phyloP scores from a whole-genome alignment of 192 early-diverging fungal genomes.

The Gonapodya prolifera region DNA sequence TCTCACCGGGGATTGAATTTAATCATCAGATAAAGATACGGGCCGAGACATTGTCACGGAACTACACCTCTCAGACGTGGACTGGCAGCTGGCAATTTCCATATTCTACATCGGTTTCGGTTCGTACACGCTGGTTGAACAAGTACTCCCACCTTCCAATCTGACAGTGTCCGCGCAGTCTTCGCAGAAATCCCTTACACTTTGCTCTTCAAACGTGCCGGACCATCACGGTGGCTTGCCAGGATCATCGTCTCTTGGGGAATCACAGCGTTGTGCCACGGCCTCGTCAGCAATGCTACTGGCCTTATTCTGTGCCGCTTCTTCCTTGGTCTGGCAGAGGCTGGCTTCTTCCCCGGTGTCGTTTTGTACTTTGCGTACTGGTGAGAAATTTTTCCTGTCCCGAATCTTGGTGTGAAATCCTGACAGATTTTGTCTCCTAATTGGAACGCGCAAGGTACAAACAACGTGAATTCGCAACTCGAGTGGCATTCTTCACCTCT shows the following conservation, averaged over 20 bases:
- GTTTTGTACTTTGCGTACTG: slow-evolving; percentile 28
- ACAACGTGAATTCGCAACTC: slow-evolving; percentile 21
- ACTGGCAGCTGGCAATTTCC: not conserved
- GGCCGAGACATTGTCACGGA: not conserved
- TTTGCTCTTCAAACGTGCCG: not conserved
- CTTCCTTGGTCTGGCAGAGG: slow-evolving; percentile 16
- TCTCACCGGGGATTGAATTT: too few relatives aligned
- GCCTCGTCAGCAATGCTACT: slow-evolving; percentile 1
- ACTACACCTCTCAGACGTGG: not conserved
- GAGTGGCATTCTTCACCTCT: slow-evolving; percentile 30
- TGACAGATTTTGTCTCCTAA: too few relatives aligned
- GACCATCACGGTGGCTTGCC: slow-evolving; percentile 1
- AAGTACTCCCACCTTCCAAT: not conserved
- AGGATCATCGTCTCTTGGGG: slow-evolving; percentile 15
- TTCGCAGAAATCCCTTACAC: not conserved
- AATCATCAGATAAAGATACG: not conserved
- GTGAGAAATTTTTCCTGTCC: too few relatives aligned
- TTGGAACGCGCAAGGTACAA: slow-evolving; percentile 31
- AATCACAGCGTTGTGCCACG: slow-evolving; percentile 9
- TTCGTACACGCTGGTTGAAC: not conserved
- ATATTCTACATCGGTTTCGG: not conserved
- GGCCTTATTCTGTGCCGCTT: slow-evolving; percentile 15
- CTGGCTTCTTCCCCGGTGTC: slow-evolving; percentile 24
- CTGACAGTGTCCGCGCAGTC: not conserved
- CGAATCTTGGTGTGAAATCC: too few relatives aligned